Evolutionary conservation across 140 eudicot genomes (phyloP).

Genomic region (Stevia rebaudiana): DNA sequence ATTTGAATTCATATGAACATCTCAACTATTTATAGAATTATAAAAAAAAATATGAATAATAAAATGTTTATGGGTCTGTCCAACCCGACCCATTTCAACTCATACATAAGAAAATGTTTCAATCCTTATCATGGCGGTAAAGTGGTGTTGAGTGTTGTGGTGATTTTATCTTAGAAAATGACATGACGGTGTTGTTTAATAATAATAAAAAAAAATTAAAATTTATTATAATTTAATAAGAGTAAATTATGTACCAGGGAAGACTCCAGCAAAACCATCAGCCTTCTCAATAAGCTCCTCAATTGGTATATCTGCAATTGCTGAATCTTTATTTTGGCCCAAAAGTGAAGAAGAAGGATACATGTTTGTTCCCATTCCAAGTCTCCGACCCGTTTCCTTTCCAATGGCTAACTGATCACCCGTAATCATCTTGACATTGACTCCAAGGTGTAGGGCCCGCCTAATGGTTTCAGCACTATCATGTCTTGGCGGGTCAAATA

Average conservation of each 20-base stretch:
- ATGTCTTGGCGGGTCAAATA: slow-evolving; percentile 94
- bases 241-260: slow-evolving; percentile 54
- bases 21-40: neutral
- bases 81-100: neutral
- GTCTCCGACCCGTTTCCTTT: slow-evolving; percentile 91
- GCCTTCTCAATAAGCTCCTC: slow-evolving; percentile 95
- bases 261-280: slow-evolving; percentile 97
- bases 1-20: neutral
- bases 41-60: neutral
- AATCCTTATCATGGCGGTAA: too few relatives aligned
- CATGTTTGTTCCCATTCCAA: slow-evolving; percentile 97
- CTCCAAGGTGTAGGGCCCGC: slow-evolving; percentile 87
- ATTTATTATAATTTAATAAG: too few relatives aligned
- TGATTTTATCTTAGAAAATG: too few relatives aligned
- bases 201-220: too few relatives aligned
- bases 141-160: too few relatives aligned
- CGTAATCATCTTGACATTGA: slow-evolving; percentile 95
- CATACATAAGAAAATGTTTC: neutral
- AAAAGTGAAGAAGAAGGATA: slow-evolving; percentile 94
- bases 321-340: slow-evolving; percentile 66
- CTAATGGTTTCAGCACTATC: slow-evolving; percentile 95
- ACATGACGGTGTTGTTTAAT: too few relatives aligned
- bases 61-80: neutral
- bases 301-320: slow-evolving; percentile 58
- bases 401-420: slow-evolving; percentile 96